Percentiles rank a stretch among this genome's conserved stretches.
phyloP scores from a whole-genome alignment of 495 filamentous ascomycete genomes.

The Daldinia vernicosa region DNA sequence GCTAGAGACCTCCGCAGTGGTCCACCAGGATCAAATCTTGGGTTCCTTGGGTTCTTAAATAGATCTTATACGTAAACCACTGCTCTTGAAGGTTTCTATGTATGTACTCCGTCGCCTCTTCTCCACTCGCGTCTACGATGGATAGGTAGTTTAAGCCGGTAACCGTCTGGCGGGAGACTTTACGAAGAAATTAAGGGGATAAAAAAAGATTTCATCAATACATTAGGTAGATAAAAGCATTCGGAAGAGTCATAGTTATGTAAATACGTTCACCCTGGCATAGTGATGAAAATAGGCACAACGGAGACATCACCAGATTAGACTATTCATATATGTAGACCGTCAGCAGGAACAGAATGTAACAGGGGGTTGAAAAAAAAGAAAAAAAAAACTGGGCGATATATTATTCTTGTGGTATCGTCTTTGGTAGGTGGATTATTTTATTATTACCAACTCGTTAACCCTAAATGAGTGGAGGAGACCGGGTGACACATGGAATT shows the following conservation, averaged over 20 bases:
- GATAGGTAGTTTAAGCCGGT: not conserved
- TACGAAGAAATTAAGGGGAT: conserved; percentile 1
- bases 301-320: conserved; percentile 2
- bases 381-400: conserved; percentile 5
- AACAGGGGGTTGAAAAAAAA: conserved; percentile 1
- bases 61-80: conserved; percentile 13
- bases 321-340: not conserved
- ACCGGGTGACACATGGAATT: conserved; percentile 31
- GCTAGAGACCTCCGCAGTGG: conserved; percentile 16
- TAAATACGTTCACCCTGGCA: not conserved
- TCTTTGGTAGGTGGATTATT: conserved; percentile 32
- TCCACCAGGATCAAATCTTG: conserved; percentile 14
- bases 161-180: conserved; percentile 5
- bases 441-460: conserved; percentile 30
- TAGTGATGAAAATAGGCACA: not conserved
- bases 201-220: not conserved
- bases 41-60: conserved; percentile 13
- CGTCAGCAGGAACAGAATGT: conserved; percentile 7
- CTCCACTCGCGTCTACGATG: conserved; percentile 8
- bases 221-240: conserved; percentile 1
- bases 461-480: conserved; percentile 41
- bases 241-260: not conserved
- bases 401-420: conserved; percentile 35
- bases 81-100: conserved; percentile 22
- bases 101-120: conserved; percentile 11